phyloP scores from a whole-genome alignment of 2,329 filamentous ascomycete species.

The Thielaviopsis musarum region DNA sequence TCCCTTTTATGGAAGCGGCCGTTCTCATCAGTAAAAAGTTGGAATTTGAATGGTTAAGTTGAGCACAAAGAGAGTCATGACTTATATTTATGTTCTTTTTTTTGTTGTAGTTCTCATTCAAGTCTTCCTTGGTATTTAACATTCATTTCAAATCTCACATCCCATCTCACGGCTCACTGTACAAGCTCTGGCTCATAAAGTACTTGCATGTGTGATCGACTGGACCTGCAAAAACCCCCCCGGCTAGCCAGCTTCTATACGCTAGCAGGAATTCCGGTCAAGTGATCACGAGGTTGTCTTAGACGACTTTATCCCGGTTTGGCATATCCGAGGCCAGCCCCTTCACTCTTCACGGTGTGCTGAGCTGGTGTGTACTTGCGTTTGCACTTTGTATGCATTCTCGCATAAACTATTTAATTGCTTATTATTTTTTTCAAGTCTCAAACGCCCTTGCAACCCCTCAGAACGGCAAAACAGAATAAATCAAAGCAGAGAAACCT shows the following conservation, averaged over 20 bases:
- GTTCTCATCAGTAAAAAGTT: neutral
- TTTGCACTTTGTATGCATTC: neutral
- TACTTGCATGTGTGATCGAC: neutral
- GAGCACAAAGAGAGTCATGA: too few relatives aligned
- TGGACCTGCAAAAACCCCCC: neutral
- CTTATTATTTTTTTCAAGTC: neutral
- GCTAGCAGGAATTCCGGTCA: neutral
- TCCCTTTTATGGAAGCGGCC: neutral
- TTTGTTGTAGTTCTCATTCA: too few relatives aligned
- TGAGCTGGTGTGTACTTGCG: neutral
- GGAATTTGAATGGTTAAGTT: too few relatives aligned
- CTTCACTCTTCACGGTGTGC: neutral
- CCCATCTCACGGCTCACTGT: too few relatives aligned
- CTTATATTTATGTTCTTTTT: too few relatives aligned
- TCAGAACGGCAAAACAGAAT: neutral
- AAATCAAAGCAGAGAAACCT: neutral
- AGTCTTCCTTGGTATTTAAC: too few relatives aligned
- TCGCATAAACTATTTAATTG: neutral
- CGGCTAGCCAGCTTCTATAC: neutral
- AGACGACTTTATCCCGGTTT: conserved; percentile 12
- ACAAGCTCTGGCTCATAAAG: neutral
- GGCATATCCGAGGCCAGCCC: conserved; percentile 11
- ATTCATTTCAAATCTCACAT: too few relatives aligned
- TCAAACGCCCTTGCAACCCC: neutral
- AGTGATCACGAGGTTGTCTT: conserved; percentile 6